Base-by-base conservation (phyloP, 2,329 filamentous ascomycete species). In the Thermoascus crustaceus region DNA sequence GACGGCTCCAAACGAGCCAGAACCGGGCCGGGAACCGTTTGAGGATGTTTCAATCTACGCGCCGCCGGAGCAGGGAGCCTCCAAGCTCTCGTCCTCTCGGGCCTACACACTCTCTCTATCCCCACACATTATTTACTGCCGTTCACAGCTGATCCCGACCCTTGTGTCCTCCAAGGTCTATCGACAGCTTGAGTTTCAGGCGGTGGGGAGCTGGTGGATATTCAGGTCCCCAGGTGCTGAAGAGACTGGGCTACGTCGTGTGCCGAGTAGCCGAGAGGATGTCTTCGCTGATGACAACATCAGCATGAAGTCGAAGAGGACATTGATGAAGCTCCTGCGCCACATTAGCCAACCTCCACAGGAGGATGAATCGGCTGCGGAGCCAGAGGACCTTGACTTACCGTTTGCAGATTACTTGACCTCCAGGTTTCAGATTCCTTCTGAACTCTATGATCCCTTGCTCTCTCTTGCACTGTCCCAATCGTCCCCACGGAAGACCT, bases 161-260 rank as follows among this genome's bases (percentile, higher is more conserved):
- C 75, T 96, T 10, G 85, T 96, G n/a, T 86, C 87, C 2, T 94
- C 89, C 5, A 82, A 80, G 48, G 82, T 87, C 8, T 89, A 89
- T 53, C 77, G 81, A 14, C 88, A 95, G 63, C 74, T 98, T 30
- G 89, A 96, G 55, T 96, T 96, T 49, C 76, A 91, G 42, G 86
- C 89, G 18, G 85, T 96, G 17, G 89, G 89, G 17, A 89, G 84
- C 38, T 96, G 89, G 76, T 95, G 83, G 73, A 77, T 95, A 37
- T 80, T 80, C 53, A 48, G 48, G 24, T 37, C 36, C 19, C 43
- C 40, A 7, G 49, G 48, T 13, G 43, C 48, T 9, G n/a, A n/a
- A n/a, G n/a, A n/a, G n/a, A 45, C 50, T 10, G 32, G 48, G 6
- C 65, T 94, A 22, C 67, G 72, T 34, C 82, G 82, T 38, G 83